Evolutionary conservation across 2,329 filamentous ascomycete species (phyloP), one percentile per base, ranked within the genome.

Genomic region (Coniochaeta hoffmannii): DNA sequence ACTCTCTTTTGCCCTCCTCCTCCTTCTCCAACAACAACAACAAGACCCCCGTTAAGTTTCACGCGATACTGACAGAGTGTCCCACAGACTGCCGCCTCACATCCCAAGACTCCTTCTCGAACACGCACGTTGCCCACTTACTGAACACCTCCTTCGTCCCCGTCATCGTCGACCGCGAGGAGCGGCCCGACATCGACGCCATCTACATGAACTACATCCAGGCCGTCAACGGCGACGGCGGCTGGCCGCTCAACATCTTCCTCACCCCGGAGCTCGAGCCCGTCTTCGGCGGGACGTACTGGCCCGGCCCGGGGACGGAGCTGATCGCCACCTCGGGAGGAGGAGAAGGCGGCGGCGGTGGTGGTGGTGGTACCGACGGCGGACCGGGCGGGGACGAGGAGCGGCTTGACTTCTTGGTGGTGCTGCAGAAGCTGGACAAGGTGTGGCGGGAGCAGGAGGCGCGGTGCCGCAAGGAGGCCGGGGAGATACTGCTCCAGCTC

Each of bases 141-240:
- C 79, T 99, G 34, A 99, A 97, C 74, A 78, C 86, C 58, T 82
- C 84, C 56, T 99, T 97, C 69, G 84, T 99, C 46, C 93, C 94
- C 4, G 85, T 97, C 68, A 88, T 97, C 64, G 83, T 97, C 65
- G 94, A 99, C 71, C 85, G 92, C 58, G 94, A 99, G 71, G 90
- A 96, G 71, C 85, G 93, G 26, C 93, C 93, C 9, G 92, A 97
- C 67, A 85, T 97, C 60, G 94, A 99, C 67, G 86, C 89, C 59
- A 92, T 97, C 61, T 97, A 97, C 70, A 97, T 97, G 90, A 96
- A 96, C 74, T 99, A 96, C 70, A 87, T 96, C 38, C 91, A 97
- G 69, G 93, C 93, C 1, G 93, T 94, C 11, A 96, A 88, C 57
- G 91, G 89, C 19, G 87, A 83, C 1, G 93, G 91, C 10, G 94